Base-by-base conservation (phyloP, 768 basidiomycete species). In the Leccinellum rugosiceps region DNA sequence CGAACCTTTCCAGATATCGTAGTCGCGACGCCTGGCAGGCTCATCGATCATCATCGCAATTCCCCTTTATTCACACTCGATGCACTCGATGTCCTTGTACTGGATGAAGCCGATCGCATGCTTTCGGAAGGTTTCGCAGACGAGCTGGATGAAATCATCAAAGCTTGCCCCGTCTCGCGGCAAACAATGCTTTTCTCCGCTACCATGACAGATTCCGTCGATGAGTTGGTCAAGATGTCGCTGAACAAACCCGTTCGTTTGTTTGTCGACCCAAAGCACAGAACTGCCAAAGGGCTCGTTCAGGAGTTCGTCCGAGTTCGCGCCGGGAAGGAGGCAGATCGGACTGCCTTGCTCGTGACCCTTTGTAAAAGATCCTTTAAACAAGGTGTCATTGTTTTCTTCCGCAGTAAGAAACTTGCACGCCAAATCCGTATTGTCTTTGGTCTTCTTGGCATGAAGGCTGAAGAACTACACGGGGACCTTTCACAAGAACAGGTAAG, bases 121-220 rank as follows among this genome's bases (percentile, higher is more conserved):
- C 84, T 99, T 32, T 87, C 85, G 1, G 91, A 94, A 72, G 97
- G 95, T 26, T 99, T 98, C 75, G 85, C 89, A 7, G 97, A 95
- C 70, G 97, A 98, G 72, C 78, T 99, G 32, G 77, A 84, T 17
- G 97, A 99, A 74, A 97, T 99, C 65, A 86, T 98, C 74, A 88
- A 87, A 65, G 83, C 90, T 17, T 97, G 94, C 69, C 94, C 94
- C 2, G 73, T 74, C 21, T 88, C 89, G 25, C 84, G 97, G 35
- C 97, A 98, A 71, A 98, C 97, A 4, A 96, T 99, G 94, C 80
- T 99, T 35, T 99, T 99, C 75, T 97, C 94, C 1, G 97, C 97
- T 3, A 99, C 97, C 1, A 98, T 98, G 90, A 98, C 95, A 4
- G 97, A 99, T 72, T 89, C 90, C 1, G 90, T 98, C 9, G 92